These are phyloP conservation scores for Schizopora paradoxa DNA, from an alignment of 1,284 basidiomycete genomes.

Conservation along the genomic window DNA sequence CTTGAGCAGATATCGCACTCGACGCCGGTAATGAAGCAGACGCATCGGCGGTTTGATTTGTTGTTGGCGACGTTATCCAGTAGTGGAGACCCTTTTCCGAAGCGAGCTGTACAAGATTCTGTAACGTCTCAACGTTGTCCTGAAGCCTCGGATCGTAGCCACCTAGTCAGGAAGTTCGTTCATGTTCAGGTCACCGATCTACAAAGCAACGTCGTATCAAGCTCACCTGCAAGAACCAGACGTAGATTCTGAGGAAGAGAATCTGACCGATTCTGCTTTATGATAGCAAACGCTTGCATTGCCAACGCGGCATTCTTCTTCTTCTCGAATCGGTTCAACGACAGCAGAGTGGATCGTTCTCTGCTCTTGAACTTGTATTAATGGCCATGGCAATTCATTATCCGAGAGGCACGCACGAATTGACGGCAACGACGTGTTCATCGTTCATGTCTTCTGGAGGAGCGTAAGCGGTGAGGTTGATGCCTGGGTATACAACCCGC, in stretches of 20 bases:
- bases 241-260: slow-evolving; percentile 34
- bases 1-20: slow-evolving; percentile 31
- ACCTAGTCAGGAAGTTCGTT: slow-evolving; percentile 45
- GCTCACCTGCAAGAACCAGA: slow-evolving; percentile 71
- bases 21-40: slow-evolving; percentile 35
- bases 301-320: slow-evolving; percentile 92
- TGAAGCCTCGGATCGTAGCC: slow-evolving; percentile 69
- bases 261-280: slow-evolving; percentile 27
- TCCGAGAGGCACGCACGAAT: slow-evolving; percentile 65
- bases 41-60: slow-evolving; percentile 21
- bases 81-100: slow-evolving; percentile 47
- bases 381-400: no score
- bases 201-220: slow-evolving; percentile 8
- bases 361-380: slow-evolving; percentile 40
- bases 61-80: slow-evolving; percentile 36
- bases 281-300: slow-evolving; percentile 67
- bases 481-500: slow-evolving; percentile 86
- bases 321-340: slow-evolving; percentile 92
- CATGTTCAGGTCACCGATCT: background rate
- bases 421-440: slow-evolving; percentile 49
- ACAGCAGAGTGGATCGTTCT: slow-evolving; percentile 72
- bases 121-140: slow-evolving; percentile 68
- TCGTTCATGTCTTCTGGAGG: slow-evolving; percentile 36
- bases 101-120: slow-evolving; percentile 51
- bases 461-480: slow-evolving; percentile 74